Base-by-base conservation (phyloP, 345 rosid genomes). In the Salix dunnii region DNA sequence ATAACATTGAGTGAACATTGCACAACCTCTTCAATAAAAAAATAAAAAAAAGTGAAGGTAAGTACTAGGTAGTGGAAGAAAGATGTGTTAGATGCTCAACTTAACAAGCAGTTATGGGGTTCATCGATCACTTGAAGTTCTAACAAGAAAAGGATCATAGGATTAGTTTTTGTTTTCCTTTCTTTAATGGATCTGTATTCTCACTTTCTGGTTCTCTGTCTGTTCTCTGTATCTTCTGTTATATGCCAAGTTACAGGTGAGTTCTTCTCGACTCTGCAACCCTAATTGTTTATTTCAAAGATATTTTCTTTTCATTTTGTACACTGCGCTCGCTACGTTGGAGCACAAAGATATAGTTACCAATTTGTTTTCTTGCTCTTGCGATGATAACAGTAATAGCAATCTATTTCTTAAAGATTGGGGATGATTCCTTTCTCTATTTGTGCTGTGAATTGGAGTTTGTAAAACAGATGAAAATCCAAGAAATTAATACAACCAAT, bases 161-260 rank as follows among this genome's bases (percentile, higher is more conserved):
- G 18, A 43, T 70, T 31, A 46, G 60, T 23, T 58, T 74, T 68
- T 79, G 73, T 73, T 76, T 71, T 33, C 67, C 68, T 61, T 51
- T 76, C 83, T 79, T 80, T 85, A 72, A 91, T 94, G 98, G 95
- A 87, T 84, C 79, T 84, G 58, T 74, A 69, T 85, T 74, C 75
- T 76, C 84, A 51, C 79, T 74, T 80, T 31, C 77, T 87, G 71
- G 51, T 81, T 74, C 67, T 87, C 63, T 81, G 30, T 78, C 71
- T 85, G 10, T 78, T 86, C 82, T 63, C 81, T 49, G 48, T 77
- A 13, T 68, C 84, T 69, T 70, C 81, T 69, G 25, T 67, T 69
- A 46, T 51, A 17, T 77, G 67, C 72, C 84, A 81, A 77, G 81
- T 73, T 40, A 68, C 84, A 81, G 84, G 84, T 81, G 73, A 58